Evolutionary conservation across 192 early-diverging fungal species (phyloP), one percentile per base, ranked within the genome.

Genomic region (Chytriomyces confervae): DNA sequence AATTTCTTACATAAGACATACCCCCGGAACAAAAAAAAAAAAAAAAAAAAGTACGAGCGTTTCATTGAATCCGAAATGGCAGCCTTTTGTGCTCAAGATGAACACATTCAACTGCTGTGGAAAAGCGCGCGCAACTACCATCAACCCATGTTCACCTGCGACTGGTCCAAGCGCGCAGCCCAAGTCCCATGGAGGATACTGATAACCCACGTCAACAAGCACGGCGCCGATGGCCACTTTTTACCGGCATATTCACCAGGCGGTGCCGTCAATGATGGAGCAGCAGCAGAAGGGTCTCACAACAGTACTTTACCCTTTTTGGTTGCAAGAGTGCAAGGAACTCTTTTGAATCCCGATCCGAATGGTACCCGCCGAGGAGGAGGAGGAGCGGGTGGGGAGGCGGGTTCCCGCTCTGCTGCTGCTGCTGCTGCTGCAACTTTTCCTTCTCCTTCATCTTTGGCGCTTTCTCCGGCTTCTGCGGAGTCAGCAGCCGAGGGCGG

Each of bases 161-260:
- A 74, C 27, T 74, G 72, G 72, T 62, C 60, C 7, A 8, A 44
- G 20, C 7, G 16, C 20, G 72, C 60, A 23, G 36, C 72, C 16
- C 27, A 74, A 27, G 61, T 74, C 20, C 72, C 72, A 36, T 74
- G 72, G 72, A 61, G 29, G 20, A 74, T 74, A n/a, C 20, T 74
- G 16, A 49, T 74, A 44, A 62, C 72, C 7, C 61, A 62, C 50
- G 36, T 74, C 10, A 74, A 74, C n/a, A 74, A 74, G 72, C 72
- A 63, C 10, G 72, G 61, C 53, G 61, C 72, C 8, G 72, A 74
- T 11, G 8, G 60, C 8, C 72, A 74, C 18, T 74, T 74, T 62
- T 45, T 74, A 7, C 72, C 72, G 7, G 72, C 61, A 18, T 74
- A 74, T 27, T n/a, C 72, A 24, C 69, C 69, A 27, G 67, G 47